Base-by-base conservation (phyloP, 306 rosid genomes). In the Vicia villosa region DNA sequence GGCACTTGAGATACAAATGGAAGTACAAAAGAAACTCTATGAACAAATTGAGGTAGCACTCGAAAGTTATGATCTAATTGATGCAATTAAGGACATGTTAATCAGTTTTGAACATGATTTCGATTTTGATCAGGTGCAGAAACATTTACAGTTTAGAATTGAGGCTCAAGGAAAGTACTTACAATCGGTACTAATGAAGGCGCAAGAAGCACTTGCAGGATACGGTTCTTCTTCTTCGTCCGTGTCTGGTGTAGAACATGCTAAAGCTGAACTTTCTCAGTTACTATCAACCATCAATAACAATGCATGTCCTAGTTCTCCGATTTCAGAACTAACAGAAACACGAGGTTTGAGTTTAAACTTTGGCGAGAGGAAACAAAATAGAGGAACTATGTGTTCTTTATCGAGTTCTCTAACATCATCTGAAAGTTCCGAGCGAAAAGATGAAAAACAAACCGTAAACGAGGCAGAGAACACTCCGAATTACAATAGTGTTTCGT, bases 81-180 rank as follows among this genome's bases (percentile, higher is more conserved):
- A 75, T 60, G 63, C 22, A 73, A 11, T 69, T 11, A 72, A 67
- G 42, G 3, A 24, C 54, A 60, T 26, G 67, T 58, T 68, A 56
- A 73, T 50, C 10, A 65, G 22, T 15, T 75, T 51, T 22, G 64
- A 69, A 34, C 20, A 8, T 42, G 67, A 61, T 80, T 78, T 62
- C 85, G 3, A 24, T 24, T 24, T 24, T 24, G 0, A 87, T 65
- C 85, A 89, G 98, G 98, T 95, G 43, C 97, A 91, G 77, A 89
- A 88, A 46, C 97, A 86, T 86, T 83, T 95, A 67, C 96, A 95
- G 82, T 82, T 91, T 68, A 58, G 95, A 71, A 95, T 95, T 3
- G 99, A 95, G 86, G 95, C 99, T 26, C 97, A 95, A 81, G 97
- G 96, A 70, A 89, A 87, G 79, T 95, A 95, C 56, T 82, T 95